These are phyloP conservation scores for Tolypocladium ophioglossoides DNA, from an alignment of 2,329 filamentous ascomycete genomes.

Conservation along the genomic window DNA sequence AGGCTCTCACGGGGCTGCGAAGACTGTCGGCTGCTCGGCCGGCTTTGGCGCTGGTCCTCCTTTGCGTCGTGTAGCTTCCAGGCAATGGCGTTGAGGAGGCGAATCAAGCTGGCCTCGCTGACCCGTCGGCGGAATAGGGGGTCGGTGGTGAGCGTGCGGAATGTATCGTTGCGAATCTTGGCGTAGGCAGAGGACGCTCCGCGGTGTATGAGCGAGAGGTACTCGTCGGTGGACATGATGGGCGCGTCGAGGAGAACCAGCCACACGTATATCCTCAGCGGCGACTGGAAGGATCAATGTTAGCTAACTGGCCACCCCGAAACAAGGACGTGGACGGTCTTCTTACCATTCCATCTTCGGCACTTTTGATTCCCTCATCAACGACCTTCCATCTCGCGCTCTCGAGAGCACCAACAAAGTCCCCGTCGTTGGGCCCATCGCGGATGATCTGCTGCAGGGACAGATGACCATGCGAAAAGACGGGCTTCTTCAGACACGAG, in stretches of 20 bases:
- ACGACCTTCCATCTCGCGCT: constrained; percentile 64
- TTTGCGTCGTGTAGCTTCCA: constrained; percentile 84
- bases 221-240: constrained; percentile 74
- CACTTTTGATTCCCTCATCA: constrained; percentile 65
- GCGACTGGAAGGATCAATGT: constrained; percentile 50
- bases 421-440: constrained; percentile 66
- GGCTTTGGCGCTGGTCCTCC: constrained; percentile 32
- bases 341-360: constrained; percentile 70
- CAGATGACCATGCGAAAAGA: constrained; percentile 42
- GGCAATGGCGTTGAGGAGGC: constrained; percentile 86
- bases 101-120: constrained; percentile 88
- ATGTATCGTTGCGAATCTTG: constrained; percentile 98
- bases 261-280: constrained; percentile 91
- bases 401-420: constrained; percentile 56
- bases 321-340: neutral
- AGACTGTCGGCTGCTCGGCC: constrained; percentile 26
- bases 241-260: constrained; percentile 83
- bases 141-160: constrained; percentile 90
- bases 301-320: neutral
- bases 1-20: constrained; percentile 21
- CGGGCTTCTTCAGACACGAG: constrained; percentile 29
- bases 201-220: constrained; percentile 82
- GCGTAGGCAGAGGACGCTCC: constrained; percentile 90
- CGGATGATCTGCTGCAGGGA: constrained; percentile 67
- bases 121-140: constrained; percentile 94